Conservation (phyloP, 352 stramenopile genomes). For the Nothophytophthora sp. region DNA sequence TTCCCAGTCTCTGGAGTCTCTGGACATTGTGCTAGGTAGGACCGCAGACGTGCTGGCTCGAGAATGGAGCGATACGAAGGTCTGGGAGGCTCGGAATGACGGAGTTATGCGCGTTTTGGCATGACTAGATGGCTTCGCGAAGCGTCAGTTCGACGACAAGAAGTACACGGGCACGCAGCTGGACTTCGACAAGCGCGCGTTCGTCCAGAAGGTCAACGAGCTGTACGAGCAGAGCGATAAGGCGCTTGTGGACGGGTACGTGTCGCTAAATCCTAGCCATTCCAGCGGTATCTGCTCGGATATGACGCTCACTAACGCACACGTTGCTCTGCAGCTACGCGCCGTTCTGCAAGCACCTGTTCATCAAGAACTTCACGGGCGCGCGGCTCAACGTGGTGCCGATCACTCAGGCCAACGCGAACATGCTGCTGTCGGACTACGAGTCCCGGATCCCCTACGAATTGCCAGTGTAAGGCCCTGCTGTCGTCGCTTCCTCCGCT, state of each 20-base stretch:
- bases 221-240: conserved; percentile 66
- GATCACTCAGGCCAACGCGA: conserved; percentile 95
- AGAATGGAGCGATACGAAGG: no score
- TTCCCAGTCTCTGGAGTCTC: conserved; percentile 20
- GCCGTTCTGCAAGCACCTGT: conserved; percentile 99
- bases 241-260: conserved; percentile 70
- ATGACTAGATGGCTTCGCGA: conserved; percentile 76
- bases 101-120: no score
- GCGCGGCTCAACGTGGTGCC: conserved; percentile 87
- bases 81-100: no score
- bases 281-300: no score
- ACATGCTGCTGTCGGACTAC: conserved; percentile 93
- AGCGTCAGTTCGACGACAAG: conserved; percentile 86
- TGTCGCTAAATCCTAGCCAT: background rate
- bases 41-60: background rate
- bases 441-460: conserved; percentile 94
- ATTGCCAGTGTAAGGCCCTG: conserved; percentile 94
- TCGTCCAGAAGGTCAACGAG: conserved; percentile 84
- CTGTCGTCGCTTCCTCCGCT: no score
- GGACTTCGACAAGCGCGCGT: conserved; percentile 70
- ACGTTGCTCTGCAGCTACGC: conserved; percentile 96
- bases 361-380: conserved; percentile 95
- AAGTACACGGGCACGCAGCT: conserved; percentile 76
- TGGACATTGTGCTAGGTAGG: conserved; percentile 63
- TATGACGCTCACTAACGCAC: no score